Evolutionary conservation across 176 grass and related monocot species (phyloP).

Genomic region (Avena sativa): DNA sequence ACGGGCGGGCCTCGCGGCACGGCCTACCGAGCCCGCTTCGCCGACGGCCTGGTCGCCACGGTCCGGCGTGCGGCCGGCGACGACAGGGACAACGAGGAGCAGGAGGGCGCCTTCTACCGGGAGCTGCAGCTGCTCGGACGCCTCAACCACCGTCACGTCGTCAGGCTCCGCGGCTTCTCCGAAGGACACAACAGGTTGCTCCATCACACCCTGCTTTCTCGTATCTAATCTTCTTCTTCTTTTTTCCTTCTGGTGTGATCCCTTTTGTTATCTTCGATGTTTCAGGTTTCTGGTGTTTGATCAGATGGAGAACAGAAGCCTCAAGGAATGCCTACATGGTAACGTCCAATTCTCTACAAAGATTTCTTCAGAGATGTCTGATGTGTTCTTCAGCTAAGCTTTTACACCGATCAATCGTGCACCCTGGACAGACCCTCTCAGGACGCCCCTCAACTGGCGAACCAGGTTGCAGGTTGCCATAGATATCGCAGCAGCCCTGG

Average conservation of each 20-base stretch:
- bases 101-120: conserved; percentile 55
- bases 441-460: conserved; percentile 89
- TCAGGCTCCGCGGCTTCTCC: conserved; percentile 76
- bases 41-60: conserved; percentile 69
- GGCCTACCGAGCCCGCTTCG: conserved; percentile 81
- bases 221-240: neutral
- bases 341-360: conserved; percentile 10
- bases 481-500: conserved; percentile 92
- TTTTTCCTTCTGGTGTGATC: neutral
- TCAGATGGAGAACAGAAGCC: conserved; percentile 82
- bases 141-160: conserved; percentile 87
- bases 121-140: conserved; percentile 77
- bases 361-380: neutral
- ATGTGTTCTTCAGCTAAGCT: neutral
- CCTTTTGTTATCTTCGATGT: neutral
- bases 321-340: conserved; percentile 92
- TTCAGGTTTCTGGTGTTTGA: conserved; percentile 91
- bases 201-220: neutral
- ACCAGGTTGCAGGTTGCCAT: conserved; percentile 85
- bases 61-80: conserved; percentile 50
- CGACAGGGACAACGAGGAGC: conserved; percentile 3
- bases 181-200: conserved; percentile 65
- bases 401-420: neutral
- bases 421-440: conserved; percentile 72
- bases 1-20: conserved; percentile 52